Conservation (phyloP, 345 rosid species). For the Hypericum androsaemum region DNA sequence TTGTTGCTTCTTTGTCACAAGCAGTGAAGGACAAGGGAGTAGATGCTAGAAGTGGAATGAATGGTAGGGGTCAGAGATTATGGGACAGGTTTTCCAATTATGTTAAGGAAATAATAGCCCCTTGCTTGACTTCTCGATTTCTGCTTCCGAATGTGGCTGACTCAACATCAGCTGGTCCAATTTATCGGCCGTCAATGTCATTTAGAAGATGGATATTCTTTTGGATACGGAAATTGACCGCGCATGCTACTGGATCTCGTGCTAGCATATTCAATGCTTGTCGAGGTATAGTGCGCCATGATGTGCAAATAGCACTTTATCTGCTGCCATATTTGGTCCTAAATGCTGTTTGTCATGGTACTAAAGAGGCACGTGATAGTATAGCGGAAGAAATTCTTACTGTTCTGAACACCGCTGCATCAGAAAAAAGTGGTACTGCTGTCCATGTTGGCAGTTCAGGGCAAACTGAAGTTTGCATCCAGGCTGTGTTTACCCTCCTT, state of each 20-base stretch:
- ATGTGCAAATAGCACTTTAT: slow-evolving; percentile 84
- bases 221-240: slow-evolving; percentile 84
- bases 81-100: slow-evolving; percentile 93
- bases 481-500: slow-evolving; percentile 89
- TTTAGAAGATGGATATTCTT: slow-evolving; percentile 84
- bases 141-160: slow-evolving; percentile 83
- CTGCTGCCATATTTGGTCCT: slow-evolving; percentile 86
- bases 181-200: slow-evolving; percentile 86
- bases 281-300: slow-evolving; percentile 95
- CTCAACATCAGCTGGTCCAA: slow-evolving; percentile 58
- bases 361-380: slow-evolving; percentile 69
- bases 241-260: slow-evolving; percentile 80
- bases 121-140: slow-evolving; percentile 89
- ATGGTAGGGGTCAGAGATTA: slow-evolving; percentile 72
- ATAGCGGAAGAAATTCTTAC: slow-evolving; percentile 78
- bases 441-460: slow-evolving; percentile 44
- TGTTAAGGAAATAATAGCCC: slow-evolving; percentile 92
- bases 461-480: slow-evolving; percentile 89
- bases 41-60: slow-evolving; percentile 30
- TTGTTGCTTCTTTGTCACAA: slow-evolving; percentile 31
- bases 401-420: slow-evolving; percentile 84
- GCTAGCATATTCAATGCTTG: slow-evolving; percentile 81
- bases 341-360: slow-evolving; percentile 78
- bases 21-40: slow-evolving; percentile 26
- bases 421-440: slow-evolving; percentile 55